Evolutionary conservation across 495 filamentous ascomycete genomes (phyloP).

Genomic region (Saxophila tyrrhenica): DNA sequence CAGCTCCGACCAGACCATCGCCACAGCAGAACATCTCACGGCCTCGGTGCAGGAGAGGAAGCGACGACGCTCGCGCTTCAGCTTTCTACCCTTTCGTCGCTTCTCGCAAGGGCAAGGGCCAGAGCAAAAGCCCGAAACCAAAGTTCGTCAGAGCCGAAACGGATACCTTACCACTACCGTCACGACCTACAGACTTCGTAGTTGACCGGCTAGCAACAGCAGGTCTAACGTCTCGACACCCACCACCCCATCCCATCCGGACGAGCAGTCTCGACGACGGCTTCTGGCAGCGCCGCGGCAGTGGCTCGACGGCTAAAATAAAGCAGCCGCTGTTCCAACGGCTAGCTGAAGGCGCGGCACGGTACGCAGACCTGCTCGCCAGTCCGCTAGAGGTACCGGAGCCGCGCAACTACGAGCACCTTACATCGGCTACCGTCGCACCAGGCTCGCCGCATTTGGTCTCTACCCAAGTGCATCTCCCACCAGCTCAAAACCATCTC

Average conservation of each 20-base stretch:
- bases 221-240: not conserved
- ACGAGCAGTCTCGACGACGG: not conserved
- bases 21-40: not conserved
- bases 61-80: constrained; percentile 6
- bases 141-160: constrained; percentile 2
- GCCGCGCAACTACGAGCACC: not conserved
- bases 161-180: not conserved
- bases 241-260: not conserved
- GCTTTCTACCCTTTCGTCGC: constrained; percentile 14
- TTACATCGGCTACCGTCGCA: not conserved
- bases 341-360: not conserved
- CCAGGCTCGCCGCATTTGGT: not conserved
- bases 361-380: constrained; percentile 1
- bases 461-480: not conserved
- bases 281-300: not conserved
- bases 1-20: not conserved
- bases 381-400: not conserved
- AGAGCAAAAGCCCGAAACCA: constrained; percentile 1
- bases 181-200: not conserved
- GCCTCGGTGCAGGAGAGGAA: not conserved
- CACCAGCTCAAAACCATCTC: not conserved
- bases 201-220: not conserved
- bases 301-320: not conserved
- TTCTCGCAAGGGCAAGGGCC: constrained; percentile 9
- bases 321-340: not conserved